Base-by-base conservation (phyloP, 441 rosid species). In the Corymbia calophylla region DNA sequence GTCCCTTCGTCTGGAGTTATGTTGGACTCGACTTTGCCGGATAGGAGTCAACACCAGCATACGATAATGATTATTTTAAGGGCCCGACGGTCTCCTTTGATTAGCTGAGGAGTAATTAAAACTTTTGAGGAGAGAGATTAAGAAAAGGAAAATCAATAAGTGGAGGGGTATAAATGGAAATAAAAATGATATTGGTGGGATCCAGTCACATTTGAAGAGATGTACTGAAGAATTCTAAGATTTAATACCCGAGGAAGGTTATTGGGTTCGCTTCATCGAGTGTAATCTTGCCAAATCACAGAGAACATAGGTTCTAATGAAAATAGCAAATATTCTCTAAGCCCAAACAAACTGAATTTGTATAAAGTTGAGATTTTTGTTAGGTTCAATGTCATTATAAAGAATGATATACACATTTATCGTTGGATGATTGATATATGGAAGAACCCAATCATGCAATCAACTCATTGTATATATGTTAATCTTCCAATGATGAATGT, bases 401-500 rank as follows among this genome's bases (percentile, higher is more conserved):
- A 39, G 2, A 77, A 23, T 23, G 84, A 39, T 77, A 19, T 77
- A 39, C 18, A 0, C 5, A 23, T 23, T 1, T 39, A 3, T 39
- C 8, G 16, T 21, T 2, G 5, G n/a, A 39, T 73, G 3, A 7
- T 39, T 39, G n/a, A 39, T 73, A 11, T 0, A 21, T 35, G 48
- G 9, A 39, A 73, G 9, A 44, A 77, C 3, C 2, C 84, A 12
- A 23, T 77, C 12, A 0, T 0, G 0, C 12, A 1, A 77, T 51
- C n/a, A 77, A 44, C 7, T 39, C 51, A 39, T 21, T 12, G 48
- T 47, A 39, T 29, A 21, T 9, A 39, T 21, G 5, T 0, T 1
- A 0, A 15, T 39, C 17, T 6, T 23, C n/a, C n/a, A 23, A 13
- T 0, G 18, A 39, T 21, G 1, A 21, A 73, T 2, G 1, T 39